Base-by-base conservation (phyloP, 176 grass and related monocot genomes). In the Rhipidocladum racemiflorum region DNA sequence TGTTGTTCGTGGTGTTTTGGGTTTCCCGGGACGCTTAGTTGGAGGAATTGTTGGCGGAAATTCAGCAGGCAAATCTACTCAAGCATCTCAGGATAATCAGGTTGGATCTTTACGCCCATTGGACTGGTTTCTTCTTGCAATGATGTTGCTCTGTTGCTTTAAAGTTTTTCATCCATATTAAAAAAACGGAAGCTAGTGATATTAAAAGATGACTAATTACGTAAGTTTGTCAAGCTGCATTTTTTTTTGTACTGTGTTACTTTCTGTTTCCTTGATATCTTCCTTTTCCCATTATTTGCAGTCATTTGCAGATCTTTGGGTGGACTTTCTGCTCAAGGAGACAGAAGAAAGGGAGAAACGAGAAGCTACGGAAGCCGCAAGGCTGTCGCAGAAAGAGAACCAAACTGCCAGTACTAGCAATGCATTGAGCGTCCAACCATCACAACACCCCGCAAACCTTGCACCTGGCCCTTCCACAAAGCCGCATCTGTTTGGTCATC, bases 321-420 rank as follows among this genome's bases (percentile, higher is more conserved):
- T 99, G 59, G 97, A 99, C 81, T 96, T 96, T 72, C 77, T 99
- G 73, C 91, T 99, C 85, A 96, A 99, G 88, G 97, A 99, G 74
- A 93, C 91, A 0, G 97, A 99, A 78, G 97, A 99, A 90, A 96
- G 97, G 85, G 97, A 89, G 83, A 93, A 90, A 77, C 87, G 88
- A 50, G 93, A 89, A 88, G 86, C 89, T 48, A 84, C 87, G 1
- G 92, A 87, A 79, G 78, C 70, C 1, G 56, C 74, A 61, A 85
- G 25, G 67, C 72, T 70, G 50, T 85, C 57, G 0, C 87, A 84
- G 42, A 82, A 87, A 61, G 45, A 68, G 30, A 78, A 54, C 67
- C 67, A 65, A 42, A 43, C 40, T 15, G 25, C 76, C 5, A 81
- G 44, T 59, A 70, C 13, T 17, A 81, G 62, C 44, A 74, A 23